These are phyloP conservation scores for Peribolospora kevripleyi DNA, from an alignment of 768 basidiomycete species.

Conservation along the genomic window DNA sequence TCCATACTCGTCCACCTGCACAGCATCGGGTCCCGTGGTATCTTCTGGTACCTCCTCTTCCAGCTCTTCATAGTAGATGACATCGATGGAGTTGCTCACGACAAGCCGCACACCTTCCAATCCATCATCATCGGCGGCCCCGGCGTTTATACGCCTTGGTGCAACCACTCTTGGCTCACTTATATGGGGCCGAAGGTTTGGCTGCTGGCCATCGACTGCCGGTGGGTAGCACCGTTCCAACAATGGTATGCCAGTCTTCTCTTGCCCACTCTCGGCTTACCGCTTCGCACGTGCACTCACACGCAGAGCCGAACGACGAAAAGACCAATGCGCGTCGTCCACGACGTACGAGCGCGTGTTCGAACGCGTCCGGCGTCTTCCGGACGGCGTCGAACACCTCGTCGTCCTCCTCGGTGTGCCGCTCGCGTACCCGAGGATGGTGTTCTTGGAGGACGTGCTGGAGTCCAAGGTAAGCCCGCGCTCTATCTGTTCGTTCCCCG, in stretches of 20 bases:
- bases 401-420: conserved; percentile 48
- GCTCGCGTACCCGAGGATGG: conserved; percentile 60
- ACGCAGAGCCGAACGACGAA: conserved; percentile 57
- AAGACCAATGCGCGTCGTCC: conserved; percentile 52
- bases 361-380: conserved; percentile 33
- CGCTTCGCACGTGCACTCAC: background rate
- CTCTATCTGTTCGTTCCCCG: background rate
- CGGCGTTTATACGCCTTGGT: conserved; percentile 55
- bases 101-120: conserved; percentile 32
- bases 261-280: background rate
- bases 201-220: conserved; percentile 57
- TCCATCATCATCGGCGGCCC: conserved; percentile 47
- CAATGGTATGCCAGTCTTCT: background rate
- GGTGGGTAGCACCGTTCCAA: conserved; percentile 33
- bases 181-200: conserved; percentile 54
- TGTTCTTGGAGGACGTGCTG: conserved; percentile 46
- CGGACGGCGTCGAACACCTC: conserved; percentile 49
- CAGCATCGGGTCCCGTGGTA: conserved; percentile 60
- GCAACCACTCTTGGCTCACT: conserved; percentile 57
- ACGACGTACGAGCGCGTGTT: conserved; percentile 52
- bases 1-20: conserved; percentile 14
- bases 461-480: conserved; percentile 27
- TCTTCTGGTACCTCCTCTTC: conserved; percentile 83
- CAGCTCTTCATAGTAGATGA: conserved; percentile 39
- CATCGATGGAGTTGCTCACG: conserved; percentile 36